Evolutionary conservation across 75 land plant species (phyloP).

Genomic region (Picea glauca): DNA sequence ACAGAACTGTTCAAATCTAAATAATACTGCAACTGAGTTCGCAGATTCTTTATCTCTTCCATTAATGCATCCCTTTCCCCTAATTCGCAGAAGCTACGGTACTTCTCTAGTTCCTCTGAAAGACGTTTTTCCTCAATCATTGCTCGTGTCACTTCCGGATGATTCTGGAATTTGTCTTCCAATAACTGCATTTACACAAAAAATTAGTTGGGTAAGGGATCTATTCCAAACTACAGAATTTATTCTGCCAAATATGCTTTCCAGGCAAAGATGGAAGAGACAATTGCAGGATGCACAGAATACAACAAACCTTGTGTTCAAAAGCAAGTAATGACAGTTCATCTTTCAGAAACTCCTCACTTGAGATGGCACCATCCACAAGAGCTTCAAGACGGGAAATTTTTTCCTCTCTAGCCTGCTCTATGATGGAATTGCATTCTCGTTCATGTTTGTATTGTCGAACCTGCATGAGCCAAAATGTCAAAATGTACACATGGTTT

Average conservation of each 20-base stretch:
- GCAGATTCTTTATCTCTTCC: conserved; percentile 47
- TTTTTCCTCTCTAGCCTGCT: conserved; percentile 28
- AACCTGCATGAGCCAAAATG: conserved; percentile 27
- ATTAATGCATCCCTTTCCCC: conserved; percentile 62
- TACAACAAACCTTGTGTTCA: conserved; percentile 23
- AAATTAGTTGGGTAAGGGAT: not conserved
- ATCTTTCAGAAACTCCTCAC: conserved; percentile 17
- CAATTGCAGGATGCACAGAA: not conserved
- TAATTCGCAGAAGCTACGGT: conserved; percentile 22
- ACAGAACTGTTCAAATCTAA: conserved; percentile 7
- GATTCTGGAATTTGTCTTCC: conserved; percentile 80
- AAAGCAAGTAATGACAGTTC: conserved; percentile 19
- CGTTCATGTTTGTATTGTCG: conserved; percentile 37
- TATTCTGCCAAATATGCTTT: not conserved
- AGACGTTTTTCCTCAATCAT: conserved; percentile 60
- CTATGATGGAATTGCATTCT: conserved; percentile 21
- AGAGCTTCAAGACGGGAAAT: conserved; percentile 22
- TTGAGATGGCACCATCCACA: conserved; percentile 20
- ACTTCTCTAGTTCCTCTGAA: conserved; percentile 61
- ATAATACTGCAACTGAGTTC: conserved; percentile 39
- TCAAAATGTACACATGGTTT: not conserved
- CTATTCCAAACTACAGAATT: not conserved
- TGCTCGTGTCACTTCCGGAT: conserved; percentile 68
- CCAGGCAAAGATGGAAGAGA: not conserved
- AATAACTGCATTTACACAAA: conserved; percentile 46